Evolutionary conservation across 495 filamentous ascomycete genomes (phyloP).

Genomic region (Penicillium cataractarum): DNA sequence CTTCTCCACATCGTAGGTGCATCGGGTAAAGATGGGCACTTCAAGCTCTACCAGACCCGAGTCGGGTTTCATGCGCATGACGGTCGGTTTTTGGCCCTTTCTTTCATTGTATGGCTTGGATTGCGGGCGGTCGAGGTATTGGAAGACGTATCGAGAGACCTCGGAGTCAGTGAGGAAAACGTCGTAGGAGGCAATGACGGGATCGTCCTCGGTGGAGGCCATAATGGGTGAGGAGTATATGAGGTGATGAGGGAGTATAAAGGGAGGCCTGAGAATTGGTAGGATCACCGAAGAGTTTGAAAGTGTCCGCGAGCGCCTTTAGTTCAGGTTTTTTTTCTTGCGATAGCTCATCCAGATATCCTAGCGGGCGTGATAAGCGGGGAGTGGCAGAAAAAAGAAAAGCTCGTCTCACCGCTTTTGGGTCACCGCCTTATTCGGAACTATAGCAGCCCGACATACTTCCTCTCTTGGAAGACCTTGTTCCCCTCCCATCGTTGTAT

Average conservation of each 20-base stretch:
- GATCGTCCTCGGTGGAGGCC: slow-evolving; percentile 46
- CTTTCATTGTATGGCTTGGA: slow-evolving; percentile 59
- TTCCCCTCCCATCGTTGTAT: not conserved
- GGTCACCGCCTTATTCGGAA: not conserved
- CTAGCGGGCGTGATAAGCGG: slow-evolving; percentile 20
- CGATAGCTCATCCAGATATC: slow-evolving; percentile 1
- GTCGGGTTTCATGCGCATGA: slow-evolving; percentile 67
- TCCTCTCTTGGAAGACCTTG: not conserved
- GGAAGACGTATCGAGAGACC: slow-evolving; percentile 63
- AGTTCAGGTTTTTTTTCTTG: slow-evolving; percentile 9
- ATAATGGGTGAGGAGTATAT: slow-evolving; percentile 15
- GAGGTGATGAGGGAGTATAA: not conserved
- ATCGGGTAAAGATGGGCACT: slow-evolving; percentile 62
- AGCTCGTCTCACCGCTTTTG: slow-evolving; percentile 13
- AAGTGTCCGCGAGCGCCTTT: not conserved
- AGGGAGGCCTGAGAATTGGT: not conserved
- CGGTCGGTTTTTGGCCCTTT: slow-evolving; percentile 56
- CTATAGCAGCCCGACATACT: too few species aligned
- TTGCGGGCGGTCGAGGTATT: slow-evolving; percentile 61
- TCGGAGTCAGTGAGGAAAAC: slow-evolving; percentile 61
- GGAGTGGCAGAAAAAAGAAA: slow-evolving; percentile 18
- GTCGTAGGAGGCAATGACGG: slow-evolving; percentile 62
- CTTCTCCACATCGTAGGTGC: slow-evolving; percentile 66
- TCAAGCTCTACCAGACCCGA: slow-evolving; percentile 77
- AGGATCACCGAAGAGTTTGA: not conserved